Evolutionary conservation across 345 rosid species (phyloP).

Genomic region (Barbarea vulgaris): DNA sequence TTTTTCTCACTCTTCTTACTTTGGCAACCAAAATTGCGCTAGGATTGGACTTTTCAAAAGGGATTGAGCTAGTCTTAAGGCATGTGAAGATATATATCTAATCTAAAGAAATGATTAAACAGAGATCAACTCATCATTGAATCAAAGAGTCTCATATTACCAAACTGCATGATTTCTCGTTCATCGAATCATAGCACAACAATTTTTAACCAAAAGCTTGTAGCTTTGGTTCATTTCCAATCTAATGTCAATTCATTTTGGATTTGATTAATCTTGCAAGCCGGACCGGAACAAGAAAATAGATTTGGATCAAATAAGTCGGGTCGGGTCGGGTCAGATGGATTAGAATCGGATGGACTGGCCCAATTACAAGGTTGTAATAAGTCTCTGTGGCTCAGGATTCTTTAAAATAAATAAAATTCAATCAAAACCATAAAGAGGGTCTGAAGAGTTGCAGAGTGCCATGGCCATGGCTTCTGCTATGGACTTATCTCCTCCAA

Average conservation of each 20-base stretch:
- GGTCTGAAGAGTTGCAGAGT: neutral
- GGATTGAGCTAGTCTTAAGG: neutral
- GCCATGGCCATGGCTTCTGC: constrained; percentile 42
- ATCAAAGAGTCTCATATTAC: constrained; percentile 1
- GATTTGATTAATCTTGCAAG: neutral
- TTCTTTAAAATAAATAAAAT: neutral
- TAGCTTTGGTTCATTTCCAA: neutral
- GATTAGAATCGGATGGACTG: neutral
- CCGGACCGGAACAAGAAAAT: neutral
- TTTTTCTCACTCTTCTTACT: constrained; percentile 3
- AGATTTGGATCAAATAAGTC: neutral
- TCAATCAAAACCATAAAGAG: constrained; percentile 3
- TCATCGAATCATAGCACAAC: constrained; percentile 15
- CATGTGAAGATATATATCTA: constrained; percentile 22
- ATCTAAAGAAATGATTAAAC: constrained; percentile 20
- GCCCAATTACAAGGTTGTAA: neutral
- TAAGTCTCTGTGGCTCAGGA: constrained; percentile 38
- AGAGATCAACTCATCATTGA: constrained; percentile 12
- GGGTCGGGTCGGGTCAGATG: constrained; percentile 7
- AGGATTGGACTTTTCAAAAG: neutral
- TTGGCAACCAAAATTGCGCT: constrained; percentile 4
- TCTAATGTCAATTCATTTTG: neutral
- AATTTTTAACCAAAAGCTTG: neutral
- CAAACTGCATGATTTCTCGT: neutral
- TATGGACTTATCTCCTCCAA: constrained; percentile 47